A percentile compares a stretch with the other conserved stretches of the same genome.
phyloP scores from a whole-genome alignment of 176 grass and related monocot genomes.

The Calamus simplicifolius region DNA sequence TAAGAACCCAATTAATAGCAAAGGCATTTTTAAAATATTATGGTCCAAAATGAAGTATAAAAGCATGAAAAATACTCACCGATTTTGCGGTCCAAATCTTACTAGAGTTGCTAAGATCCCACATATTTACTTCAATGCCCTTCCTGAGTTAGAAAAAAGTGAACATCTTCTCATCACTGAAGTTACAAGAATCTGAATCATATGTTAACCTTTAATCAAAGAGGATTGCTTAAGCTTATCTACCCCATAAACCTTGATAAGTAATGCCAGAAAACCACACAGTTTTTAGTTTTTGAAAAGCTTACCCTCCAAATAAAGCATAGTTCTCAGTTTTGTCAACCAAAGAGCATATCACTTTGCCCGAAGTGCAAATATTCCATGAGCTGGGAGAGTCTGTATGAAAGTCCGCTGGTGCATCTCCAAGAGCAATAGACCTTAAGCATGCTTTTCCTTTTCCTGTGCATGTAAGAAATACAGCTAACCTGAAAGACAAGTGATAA shows the following conservation, averaged over 20 bases:
- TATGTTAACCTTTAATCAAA: no score
- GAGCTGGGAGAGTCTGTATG: conserved; percentile 38
- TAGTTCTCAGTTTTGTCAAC: conserved; percentile 65
- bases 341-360: conserved; percentile 51
- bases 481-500: conserved; percentile 30
- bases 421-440: conserved; percentile 40
- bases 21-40: background rate
- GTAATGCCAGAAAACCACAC: background rate
- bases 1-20: conserved; percentile 20
- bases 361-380: conserved; percentile 67
- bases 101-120: conserved; percentile 64
- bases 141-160: conserved; percentile 38
- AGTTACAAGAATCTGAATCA: no score
- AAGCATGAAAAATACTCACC: conserved; percentile 36
- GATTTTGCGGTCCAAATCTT: conserved; percentile 89
- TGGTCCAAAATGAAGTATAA: background rate
- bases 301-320: conserved; percentile 90
- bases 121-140: conserved; percentile 74
- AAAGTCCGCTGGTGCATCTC: conserved; percentile 21
- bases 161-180: no score
- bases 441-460: conserved; percentile 67
- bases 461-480: conserved; percentile 65
- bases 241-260: no score
- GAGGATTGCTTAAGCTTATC: no score
- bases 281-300: conserved; percentile 1